Evolutionary conservation across 192 early-diverging fungal species (phyloP).

Genomic region (Linnemannia exigua): DNA sequence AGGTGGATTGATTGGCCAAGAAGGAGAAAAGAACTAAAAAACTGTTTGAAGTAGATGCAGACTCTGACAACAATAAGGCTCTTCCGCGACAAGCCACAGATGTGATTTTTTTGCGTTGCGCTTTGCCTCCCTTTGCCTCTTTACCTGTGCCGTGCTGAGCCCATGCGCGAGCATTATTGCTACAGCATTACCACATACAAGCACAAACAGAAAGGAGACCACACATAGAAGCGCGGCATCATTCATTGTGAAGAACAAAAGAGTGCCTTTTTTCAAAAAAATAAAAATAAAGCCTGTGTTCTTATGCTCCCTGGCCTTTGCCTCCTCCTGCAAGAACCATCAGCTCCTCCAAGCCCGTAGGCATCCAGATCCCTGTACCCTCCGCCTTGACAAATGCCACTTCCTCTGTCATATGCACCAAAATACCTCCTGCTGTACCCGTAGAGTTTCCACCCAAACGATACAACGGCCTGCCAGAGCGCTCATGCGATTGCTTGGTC

Average conservation of each 20-base stretch:
- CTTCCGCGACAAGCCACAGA: conserved; percentile 3
- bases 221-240: too few species aligned
- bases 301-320: not conserved
- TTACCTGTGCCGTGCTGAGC: not conserved
- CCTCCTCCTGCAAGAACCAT: conserved; percentile 55
- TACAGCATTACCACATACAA: too few species aligned
- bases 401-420: conserved; percentile 74
- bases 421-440: conserved; percentile 62
- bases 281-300: not conserved
- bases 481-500: conserved; percentile 62
- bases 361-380: conserved; percentile 65
- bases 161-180: too few species aligned
- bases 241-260: too few species aligned
- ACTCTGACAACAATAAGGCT: conserved; percentile 2
- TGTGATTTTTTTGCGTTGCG: not conserved
- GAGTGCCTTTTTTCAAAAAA: too few species aligned
- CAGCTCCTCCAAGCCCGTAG: conserved; percentile 69
- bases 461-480: conserved; percentile 69
- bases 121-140: not conserved
- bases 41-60: not conserved
- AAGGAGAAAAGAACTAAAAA: not conserved
- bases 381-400: conserved; percentile 70
- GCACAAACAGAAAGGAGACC: too few species aligned
- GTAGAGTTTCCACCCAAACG: conserved; percentile 63
- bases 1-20: not conserved